Conservation (phyloP, 140 eudicot genomes). For the Flaveria floridana region DNA sequence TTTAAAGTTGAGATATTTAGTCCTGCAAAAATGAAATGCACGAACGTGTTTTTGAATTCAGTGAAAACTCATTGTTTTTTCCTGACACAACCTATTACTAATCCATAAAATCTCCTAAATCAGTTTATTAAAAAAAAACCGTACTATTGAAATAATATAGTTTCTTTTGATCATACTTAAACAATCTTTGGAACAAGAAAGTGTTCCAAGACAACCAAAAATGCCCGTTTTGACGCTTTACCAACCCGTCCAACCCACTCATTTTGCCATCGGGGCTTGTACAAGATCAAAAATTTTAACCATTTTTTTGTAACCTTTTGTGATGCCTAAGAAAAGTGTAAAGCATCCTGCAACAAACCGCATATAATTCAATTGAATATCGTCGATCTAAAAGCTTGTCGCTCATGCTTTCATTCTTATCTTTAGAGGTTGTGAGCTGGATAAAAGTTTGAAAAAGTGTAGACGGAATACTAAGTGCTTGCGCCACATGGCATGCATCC, state of each 20-base stretch:
- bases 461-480: conserved; percentile 64
- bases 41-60: neutral
- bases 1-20: neutral
- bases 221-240: neutral
- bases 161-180: neutral
- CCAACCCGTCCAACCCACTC: neutral
- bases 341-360: conserved; percentile 76
- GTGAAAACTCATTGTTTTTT: neutral
- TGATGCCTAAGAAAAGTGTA: conserved; percentile 76
- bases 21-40: neutral
- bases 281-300: neutral
- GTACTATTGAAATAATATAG: neutral
- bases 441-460: conserved; percentile 56
- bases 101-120: neutral
- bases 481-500: conserved; percentile 58
- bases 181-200: neutral
- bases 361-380: conserved; percentile 58
- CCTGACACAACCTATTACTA: neutral
- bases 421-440: conserved; percentile 33
- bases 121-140: neutral
- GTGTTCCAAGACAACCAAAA: neutral
- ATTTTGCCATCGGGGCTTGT: neutral
- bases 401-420: conserved; percentile 24
- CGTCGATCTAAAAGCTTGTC: conserved; percentile 44
- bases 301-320: conserved; percentile 45